These are phyloP conservation scores for Mycena indigotica DNA, from an alignment of 768 basidiomycete genomes.

Conservation along the genomic window DNA sequence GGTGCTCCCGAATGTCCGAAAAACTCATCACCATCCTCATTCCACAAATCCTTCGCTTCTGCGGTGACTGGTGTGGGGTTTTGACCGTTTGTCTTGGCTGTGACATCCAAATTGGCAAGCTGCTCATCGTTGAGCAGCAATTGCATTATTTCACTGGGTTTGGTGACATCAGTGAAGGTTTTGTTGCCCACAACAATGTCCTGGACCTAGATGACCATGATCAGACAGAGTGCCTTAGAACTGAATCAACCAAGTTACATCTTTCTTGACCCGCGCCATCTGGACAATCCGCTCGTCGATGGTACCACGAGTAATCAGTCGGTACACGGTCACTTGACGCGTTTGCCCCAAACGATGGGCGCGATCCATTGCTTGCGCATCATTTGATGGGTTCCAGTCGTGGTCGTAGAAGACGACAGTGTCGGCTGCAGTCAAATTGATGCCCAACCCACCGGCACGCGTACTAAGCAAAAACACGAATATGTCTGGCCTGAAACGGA, in stretches of 20 bases:
- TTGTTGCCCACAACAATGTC: conserved; percentile 99
- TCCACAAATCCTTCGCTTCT: conserved; percentile 69
- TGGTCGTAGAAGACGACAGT: conserved; percentile 96
- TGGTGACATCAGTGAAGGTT: conserved; percentile 88
- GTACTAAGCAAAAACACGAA: conserved; percentile 92
- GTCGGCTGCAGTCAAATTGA: conserved; percentile 94
- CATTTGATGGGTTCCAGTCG: conserved; percentile 97
- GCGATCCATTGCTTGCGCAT: conserved; percentile 98
- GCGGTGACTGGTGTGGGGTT: conserved; percentile 24
- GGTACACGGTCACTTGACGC: conserved; percentile 95
- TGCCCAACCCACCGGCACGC: conserved; percentile 92
- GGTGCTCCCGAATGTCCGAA: conserved; percentile 59
- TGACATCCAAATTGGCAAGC: conserved; percentile 66
- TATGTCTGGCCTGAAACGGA: conserved; percentile 67
- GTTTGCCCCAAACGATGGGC: conserved; percentile 97
- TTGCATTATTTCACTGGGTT: conserved; percentile 96
- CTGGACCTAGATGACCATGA: conserved; percentile 86
- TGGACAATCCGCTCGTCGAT: conserved; percentile 98
- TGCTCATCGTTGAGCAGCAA: conserved; percentile 94
- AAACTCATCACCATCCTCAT: conserved; percentile 86
- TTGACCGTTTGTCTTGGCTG: conserved; percentile 37
- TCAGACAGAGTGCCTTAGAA: not conserved
- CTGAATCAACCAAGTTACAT: conserved; percentile 51
- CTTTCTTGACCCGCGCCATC: conserved; percentile 95
- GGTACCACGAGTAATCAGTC: conserved; percentile 89